A percentile compares a stretch with the other conserved stretches of the same genome.
These are phyloP conservation scores for Begonia loranthoides DNA, from an alignment of 306 rosid genomes.

Conservation along the genomic window DNA sequence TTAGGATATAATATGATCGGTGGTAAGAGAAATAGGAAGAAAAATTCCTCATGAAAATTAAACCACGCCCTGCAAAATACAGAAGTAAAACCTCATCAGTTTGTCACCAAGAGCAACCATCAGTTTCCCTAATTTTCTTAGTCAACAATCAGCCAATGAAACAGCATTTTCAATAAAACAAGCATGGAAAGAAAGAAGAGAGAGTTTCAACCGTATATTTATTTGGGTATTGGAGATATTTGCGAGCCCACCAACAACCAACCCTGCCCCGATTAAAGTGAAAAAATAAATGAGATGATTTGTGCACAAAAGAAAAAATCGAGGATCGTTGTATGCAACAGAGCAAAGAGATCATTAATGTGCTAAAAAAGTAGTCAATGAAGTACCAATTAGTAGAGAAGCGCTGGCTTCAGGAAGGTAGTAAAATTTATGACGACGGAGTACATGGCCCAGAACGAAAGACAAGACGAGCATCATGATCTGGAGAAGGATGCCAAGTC, in stretches of 20 bases:
- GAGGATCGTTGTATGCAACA: background rate
- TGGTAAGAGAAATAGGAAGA: conserved; percentile 90
- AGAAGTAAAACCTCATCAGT: too few species aligned
- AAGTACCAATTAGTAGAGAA: conserved; percentile 80
- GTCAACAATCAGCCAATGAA: too few species aligned
- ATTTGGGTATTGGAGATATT: conserved; percentile 80
- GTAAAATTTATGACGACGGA: conserved; percentile 83
- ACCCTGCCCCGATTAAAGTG: conserved; percentile 31
- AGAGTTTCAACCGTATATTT: conserved; percentile 49
- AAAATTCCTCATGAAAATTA: conserved; percentile 96
- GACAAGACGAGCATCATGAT: conserved; percentile 98
- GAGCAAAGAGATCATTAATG: background rate
- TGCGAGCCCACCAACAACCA: conserved; percentile 88
- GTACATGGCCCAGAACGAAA: conserved; percentile 94
- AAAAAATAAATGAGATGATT: conserved; percentile 2
- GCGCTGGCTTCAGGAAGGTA: conserved; percentile 97
- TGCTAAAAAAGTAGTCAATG: background rate
- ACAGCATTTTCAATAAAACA: background rate
- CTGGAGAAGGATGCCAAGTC: conserved; percentile 97
- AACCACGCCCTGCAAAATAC: conserved; percentile 70
- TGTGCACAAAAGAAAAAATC: background rate
- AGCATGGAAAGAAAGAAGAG: conserved; percentile 1
- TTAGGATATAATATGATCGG: conserved; percentile 98
- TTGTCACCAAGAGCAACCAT: too few species aligned
- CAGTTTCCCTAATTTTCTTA: too few species aligned